Evolutionary conservation across 2,329 filamentous ascomycete genomes (phyloP).

Genomic region (Bipolaris sorokiniana): DNA sequence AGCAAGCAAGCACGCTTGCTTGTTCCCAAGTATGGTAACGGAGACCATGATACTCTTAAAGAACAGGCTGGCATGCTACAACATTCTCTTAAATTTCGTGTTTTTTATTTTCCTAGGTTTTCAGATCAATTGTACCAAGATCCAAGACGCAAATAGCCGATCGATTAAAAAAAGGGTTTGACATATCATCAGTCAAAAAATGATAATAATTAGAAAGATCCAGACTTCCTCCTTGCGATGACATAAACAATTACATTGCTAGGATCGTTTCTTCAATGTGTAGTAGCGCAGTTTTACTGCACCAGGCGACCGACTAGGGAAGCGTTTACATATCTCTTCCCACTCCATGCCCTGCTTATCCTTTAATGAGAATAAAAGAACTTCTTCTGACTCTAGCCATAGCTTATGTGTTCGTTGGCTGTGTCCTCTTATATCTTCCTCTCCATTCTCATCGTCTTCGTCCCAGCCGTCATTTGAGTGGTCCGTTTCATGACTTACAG

Average conservation of each 20-base stretch:
- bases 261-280: conserved; percentile 27
- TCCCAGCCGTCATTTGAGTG: conserved; percentile 17
- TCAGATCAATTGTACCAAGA: no score
- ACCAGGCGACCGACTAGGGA: conserved; percentile 12
- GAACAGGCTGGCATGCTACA: no score
- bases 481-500: conserved; percentile 15
- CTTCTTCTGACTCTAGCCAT: conserved; percentile 19
- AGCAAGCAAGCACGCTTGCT: no score
- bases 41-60: background rate
- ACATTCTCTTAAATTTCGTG: no score
- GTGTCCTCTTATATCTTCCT: conserved; percentile 13
- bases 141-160: no score
- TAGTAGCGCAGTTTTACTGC: conserved; percentile 21
- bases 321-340: conserved; percentile 21
- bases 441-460: conserved; percentile 15
- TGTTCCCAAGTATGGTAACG: background rate
- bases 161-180: no score
- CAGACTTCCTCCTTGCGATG: no score
- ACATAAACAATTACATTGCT: no score
- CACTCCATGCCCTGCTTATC: conserved; percentile 17
- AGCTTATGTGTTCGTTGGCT: conserved; percentile 11
- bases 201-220: no score
- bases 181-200: no score
- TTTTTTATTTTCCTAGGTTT: no score
- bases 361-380: conserved; percentile 18